These are phyloP conservation scores for Guyanaporus albipodus DNA, from an alignment of 768 basidiomycete genomes.

Conservation along the genomic window DNA sequence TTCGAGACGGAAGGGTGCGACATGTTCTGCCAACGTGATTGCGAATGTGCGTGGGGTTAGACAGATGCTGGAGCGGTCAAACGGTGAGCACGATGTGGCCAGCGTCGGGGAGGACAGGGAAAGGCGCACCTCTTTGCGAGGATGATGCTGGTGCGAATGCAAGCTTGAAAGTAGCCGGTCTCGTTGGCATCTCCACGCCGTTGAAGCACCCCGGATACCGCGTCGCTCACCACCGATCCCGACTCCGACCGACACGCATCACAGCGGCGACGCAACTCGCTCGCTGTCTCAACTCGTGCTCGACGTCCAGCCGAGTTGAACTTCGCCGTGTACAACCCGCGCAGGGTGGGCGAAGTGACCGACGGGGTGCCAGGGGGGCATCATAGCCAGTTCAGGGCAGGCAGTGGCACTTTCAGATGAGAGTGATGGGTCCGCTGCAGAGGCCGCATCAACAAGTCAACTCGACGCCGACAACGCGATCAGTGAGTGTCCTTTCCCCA, in stretches of 20 bases:
- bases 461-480: conserved; percentile 28
- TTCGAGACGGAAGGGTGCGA: conserved; percentile 70
- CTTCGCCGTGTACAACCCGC: no score
- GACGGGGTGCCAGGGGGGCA: conserved; percentile 27
- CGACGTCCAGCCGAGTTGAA: neutral
- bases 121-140: conserved; percentile 4
- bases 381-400: conserved; percentile 26
- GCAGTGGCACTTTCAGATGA: conserved; percentile 1
- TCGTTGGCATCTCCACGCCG: neutral
- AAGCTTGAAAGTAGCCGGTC: no score
- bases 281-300: neutral
- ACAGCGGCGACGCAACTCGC: neutral
- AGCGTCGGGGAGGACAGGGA: neutral
- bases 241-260: neutral
- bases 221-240: no score
- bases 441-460: conserved; percentile 13
- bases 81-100: neutral
- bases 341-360: no score
- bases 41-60: conserved; percentile 1
- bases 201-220: conserved; percentile 25
- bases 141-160: conserved; percentile 13
- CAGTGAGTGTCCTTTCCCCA: conserved; percentile 31
- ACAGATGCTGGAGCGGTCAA: neutral
- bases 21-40: conserved; percentile 86
- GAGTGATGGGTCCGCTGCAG: conserved; percentile 6